Conservation (phyloP, 2,329 filamentous ascomycete species). For the Cladosporium sp. region DNA sequence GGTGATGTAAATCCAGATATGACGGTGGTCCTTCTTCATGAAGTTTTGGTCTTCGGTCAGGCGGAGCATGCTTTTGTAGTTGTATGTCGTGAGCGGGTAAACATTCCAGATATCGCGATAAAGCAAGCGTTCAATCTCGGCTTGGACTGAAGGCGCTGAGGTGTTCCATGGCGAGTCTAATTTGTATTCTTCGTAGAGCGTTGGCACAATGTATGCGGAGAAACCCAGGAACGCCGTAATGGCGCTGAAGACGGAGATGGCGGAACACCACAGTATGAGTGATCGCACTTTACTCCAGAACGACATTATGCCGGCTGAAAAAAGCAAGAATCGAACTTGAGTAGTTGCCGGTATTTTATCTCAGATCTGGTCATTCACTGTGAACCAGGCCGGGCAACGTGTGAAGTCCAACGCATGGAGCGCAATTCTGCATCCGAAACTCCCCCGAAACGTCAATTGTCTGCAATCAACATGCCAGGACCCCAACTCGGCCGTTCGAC, state of each 20-base stretch:
- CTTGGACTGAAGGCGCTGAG: background rate
- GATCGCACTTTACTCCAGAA: background rate
- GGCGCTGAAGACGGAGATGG: conserved; percentile 5
- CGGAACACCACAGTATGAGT: background rate
- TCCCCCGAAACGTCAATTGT: no score
- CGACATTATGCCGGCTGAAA: background rate
- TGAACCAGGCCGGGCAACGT: no score
- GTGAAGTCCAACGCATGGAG: no score
- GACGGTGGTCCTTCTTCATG: conserved; percentile 4
- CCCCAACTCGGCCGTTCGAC: no score
- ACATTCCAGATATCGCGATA: background rate
- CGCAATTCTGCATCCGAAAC: no score
- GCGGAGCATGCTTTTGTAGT: conserved; percentile 3
- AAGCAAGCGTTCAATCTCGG: background rate
- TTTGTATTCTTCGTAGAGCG: conserved; percentile 9
- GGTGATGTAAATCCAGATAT: conserved; percentile 4
- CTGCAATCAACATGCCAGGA: no score
- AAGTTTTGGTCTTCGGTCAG: conserved; percentile 3
- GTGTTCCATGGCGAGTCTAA: background rate
- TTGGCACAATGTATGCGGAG: conserved; percentile 3
- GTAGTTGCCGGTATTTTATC: no score
- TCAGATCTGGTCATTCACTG: no score
- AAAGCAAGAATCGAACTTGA: background rate
- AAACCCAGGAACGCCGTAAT: background rate
- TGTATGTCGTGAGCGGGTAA: conserved; percentile 2